Evolutionary conservation across 768 basidiomycete genomes (phyloP).

Genomic region (Tricholomella constricta): DNA sequence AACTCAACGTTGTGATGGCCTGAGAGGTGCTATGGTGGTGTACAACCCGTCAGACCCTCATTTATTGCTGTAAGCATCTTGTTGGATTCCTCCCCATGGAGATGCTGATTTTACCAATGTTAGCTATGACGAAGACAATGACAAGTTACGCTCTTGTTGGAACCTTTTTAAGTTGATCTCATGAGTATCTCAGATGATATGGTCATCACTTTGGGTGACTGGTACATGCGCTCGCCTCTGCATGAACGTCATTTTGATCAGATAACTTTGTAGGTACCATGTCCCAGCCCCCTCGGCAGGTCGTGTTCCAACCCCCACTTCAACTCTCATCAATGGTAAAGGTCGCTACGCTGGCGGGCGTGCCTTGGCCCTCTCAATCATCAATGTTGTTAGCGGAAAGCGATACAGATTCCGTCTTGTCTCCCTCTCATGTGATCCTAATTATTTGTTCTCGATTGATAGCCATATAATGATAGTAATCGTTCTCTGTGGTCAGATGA

Average conservation of each 20-base stretch:
- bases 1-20: background rate
- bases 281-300: constrained; percentile 10
- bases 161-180: constrained; percentile 5
- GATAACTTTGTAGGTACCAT: constrained; percentile 27
- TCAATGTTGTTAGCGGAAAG: constrained; percentile 37
- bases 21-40: background rate
- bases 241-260: no score
- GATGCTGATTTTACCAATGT: background rate
- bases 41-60: background rate
- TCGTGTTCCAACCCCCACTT: constrained; percentile 3
- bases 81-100: background rate
- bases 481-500: background rate
- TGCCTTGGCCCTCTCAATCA: constrained; percentile 34
- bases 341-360: constrained; percentile 44
- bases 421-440: constrained; percentile 36
- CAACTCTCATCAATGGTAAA: constrained; percentile 36
- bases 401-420: constrained; percentile 52
- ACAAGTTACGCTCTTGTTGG: background rate
- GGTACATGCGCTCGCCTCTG: no score
- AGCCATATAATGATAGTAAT: constrained; percentile 22
- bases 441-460: constrained; percentile 30
- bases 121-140: constrained; percentile 1
- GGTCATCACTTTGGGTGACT: no score
- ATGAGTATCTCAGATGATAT: no score
- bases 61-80: background rate